Conservation (phyloP, 2,329 filamentous ascomycete species). For the Colletotrichum paranaense region DNA sequence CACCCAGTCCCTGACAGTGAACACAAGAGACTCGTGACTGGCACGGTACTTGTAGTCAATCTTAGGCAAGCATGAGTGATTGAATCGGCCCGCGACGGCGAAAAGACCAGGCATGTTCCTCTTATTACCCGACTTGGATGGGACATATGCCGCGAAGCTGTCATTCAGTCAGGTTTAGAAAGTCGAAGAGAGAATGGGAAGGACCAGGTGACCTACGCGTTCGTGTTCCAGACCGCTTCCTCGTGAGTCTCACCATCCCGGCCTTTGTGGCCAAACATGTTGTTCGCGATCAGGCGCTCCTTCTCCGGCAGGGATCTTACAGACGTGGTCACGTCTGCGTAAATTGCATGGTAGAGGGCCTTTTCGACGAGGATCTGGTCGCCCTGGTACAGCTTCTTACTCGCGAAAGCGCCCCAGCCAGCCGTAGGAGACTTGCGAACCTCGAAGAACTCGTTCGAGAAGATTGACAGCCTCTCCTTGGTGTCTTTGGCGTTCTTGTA, state of each 20-base stretch:
- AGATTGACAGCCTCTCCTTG: conserved; percentile 32
- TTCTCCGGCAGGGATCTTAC: conserved; percentile 42
- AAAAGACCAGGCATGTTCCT: conserved; percentile 53
- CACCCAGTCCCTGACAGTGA: conserved; percentile 49
- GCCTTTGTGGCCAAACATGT: conserved; percentile 49
- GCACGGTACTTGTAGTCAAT: conserved; percentile 57
- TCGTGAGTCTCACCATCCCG: conserved; percentile 41
- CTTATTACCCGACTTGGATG: neutral
- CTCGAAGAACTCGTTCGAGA: conserved; percentile 53
- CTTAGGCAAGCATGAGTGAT: conserved; percentile 63
- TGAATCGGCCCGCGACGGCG: conserved; percentile 65
- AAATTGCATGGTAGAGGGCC: conserved; percentile 51
- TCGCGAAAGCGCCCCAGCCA: conserved; percentile 61
- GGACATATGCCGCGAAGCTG: neutral
- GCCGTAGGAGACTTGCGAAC: conserved; percentile 53
- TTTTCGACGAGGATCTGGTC: conserved; percentile 58
- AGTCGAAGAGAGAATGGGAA: neutral
- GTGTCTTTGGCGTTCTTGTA: neutral
- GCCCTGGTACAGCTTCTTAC: conserved; percentile 47
- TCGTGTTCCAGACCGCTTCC: conserved; percentile 56
- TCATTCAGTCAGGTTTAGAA: neutral
- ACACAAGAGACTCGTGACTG: conserved; percentile 47
- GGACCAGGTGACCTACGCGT: conserved; percentile 51
- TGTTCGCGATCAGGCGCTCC: conserved; percentile 47
- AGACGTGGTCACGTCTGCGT: neutral